Evolutionary conservation across 202 grass and related monocot genomes (phyloP).

Genomic region (Bolboschoenoplectus hybrid): DNA sequence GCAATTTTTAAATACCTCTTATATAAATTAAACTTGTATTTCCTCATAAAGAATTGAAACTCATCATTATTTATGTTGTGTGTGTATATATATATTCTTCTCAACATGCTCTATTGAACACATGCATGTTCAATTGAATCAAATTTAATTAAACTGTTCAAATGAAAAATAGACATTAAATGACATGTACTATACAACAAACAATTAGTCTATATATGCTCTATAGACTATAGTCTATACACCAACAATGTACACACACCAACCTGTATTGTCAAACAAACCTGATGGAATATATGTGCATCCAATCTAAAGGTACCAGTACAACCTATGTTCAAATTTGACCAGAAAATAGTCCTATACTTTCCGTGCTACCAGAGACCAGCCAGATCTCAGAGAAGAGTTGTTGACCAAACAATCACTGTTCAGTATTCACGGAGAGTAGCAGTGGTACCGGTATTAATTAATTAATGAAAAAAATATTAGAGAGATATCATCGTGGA

Average conservation of each 20-base stretch:
- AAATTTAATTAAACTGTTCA: no score
- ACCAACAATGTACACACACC: no score
- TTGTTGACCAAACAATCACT: constrained; percentile 7
- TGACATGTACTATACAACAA: no score
- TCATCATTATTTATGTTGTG: background rate
- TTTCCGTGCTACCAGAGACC: background rate
- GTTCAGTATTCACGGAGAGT: background rate
- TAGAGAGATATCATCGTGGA: no score
- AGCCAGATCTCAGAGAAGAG: background rate
- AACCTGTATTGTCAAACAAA: background rate
- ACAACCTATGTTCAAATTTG: background rate
- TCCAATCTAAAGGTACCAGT: background rate
- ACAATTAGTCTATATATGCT: no score
- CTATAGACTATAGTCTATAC: no score
- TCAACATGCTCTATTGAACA: background rate
- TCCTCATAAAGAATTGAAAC: background rate
- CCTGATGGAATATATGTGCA: background rate
- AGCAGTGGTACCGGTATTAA: background rate
- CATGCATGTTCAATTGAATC: background rate
- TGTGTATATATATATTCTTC: no score
- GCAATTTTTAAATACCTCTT: no score
- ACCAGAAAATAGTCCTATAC: background rate
- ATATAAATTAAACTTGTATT: background rate
- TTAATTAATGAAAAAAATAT: background rate
- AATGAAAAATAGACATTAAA: no score